Evolutionary conservation across 2,329 filamentous ascomycete genomes (phyloP), one percentile per base, ranked within the genome.

Genomic region (Shiraia bambusicola): DNA sequence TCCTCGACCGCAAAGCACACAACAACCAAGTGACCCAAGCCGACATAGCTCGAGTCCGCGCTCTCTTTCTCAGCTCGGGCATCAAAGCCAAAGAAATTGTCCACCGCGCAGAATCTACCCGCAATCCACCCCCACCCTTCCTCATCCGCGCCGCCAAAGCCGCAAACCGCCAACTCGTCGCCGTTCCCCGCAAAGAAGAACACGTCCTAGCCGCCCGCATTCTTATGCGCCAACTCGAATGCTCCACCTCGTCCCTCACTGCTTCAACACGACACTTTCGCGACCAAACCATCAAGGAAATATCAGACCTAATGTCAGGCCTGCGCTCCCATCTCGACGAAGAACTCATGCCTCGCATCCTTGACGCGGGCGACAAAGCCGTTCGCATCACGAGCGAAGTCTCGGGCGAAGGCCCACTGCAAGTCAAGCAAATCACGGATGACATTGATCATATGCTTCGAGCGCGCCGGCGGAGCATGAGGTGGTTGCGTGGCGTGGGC

Each of bases 61-160:
- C 88, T 1, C 75, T 94, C 7, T 80, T 95, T 28, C 75, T 95
- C 15, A 87, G 84, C 49, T 88, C 89, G 0, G 91, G 90, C n/a
- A 84, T 96, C 60, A 95, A 94, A 70, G 91, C 92, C 0, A 83
- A 83, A 58, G 88, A 93, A 60, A 87, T 96, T 40, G 76, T 77
- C 19, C 79, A 83, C 3, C 80, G 85, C 33, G 83, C 86, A 3
- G 70, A 83, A 31, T 74, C 76, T 26, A 50, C 63, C 0, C 65
- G 65, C 11, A 47, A 58, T 2, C 36, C 64, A 15, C 52, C 63
- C 3, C 52, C 66, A 1, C 37, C 47, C 3, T 71, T 71, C 31
- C 66, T 74, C 26, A 63, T 33, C 8, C 58, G 63, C 8, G 71
- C 70, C 2, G 68, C 67, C 60, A 15, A 76, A 75, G 38, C 59